Conservation (phyloP, 495 filamentous ascomycete species). For the Bathelium albidoporum region DNA sequence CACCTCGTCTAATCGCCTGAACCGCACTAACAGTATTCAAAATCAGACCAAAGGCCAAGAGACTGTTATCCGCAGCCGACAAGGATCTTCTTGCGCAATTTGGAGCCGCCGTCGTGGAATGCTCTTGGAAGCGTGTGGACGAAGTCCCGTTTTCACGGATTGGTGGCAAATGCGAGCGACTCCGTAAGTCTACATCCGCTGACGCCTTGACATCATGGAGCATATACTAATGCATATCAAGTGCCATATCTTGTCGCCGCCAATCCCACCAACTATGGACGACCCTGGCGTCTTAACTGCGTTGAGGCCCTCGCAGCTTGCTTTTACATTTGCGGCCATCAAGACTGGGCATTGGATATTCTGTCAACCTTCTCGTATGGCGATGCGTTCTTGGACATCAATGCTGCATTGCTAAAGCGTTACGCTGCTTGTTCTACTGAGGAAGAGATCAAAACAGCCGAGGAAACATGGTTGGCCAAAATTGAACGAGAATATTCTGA, state of each 20-base stretch:
- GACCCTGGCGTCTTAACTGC: slow-evolving; percentile 89
- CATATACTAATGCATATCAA: slow-evolving; percentile 14
- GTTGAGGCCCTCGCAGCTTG: slow-evolving; percentile 88
- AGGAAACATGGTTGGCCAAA: slow-evolving; percentile 78
- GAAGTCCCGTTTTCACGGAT: slow-evolving; percentile 88
- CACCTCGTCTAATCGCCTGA: slow-evolving; percentile 1
- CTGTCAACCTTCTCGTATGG: slow-evolving; percentile 82
- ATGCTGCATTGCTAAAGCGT: slow-evolving; percentile 64
- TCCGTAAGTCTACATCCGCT: slow-evolving; percentile 38
- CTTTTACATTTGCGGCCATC: slow-evolving; percentile 83
- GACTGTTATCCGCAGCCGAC: slow-evolving; percentile 71
- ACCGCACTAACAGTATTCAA: slow-evolving; percentile 13
- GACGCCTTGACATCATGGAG: background rate
- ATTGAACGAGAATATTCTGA: slow-evolving; percentile 83
- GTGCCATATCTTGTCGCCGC: slow-evolving; percentile 93
- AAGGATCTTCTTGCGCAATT: slow-evolving; percentile 67
- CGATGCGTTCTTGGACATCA: slow-evolving; percentile 77
- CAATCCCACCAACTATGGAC: slow-evolving; percentile 94
- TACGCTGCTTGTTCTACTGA: slow-evolving; percentile 78
- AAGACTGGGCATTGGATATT: slow-evolving; percentile 78
- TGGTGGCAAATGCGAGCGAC: slow-evolving; percentile 85
- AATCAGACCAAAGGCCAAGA: slow-evolving; percentile 74
- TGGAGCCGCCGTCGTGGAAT: slow-evolving; percentile 93
- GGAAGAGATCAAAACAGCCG: slow-evolving; percentile 75
- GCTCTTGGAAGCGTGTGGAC: slow-evolving; percentile 84